Evolutionary conservation across 495 filamentous ascomycete species (phyloP), one percentile per base, ranked within the genome.

Genomic region (Tetracladium setigerum): DNA sequence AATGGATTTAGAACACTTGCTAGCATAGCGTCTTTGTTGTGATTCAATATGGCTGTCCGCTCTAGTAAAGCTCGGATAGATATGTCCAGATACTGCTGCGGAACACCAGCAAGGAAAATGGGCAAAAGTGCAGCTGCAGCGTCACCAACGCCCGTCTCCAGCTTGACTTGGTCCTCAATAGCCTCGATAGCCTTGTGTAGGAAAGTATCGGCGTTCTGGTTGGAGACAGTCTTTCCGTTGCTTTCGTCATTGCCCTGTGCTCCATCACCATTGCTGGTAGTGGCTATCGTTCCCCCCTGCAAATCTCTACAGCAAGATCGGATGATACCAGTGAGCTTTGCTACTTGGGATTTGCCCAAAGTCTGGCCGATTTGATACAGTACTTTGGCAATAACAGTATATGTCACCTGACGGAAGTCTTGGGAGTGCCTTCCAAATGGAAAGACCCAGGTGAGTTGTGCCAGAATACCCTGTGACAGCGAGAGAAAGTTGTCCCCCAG

Each of bases 1-100:
- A 81, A 74, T 1, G 87, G 86, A 62, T 91, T 84, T 42, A 95
- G 65, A 11, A 88, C 78, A 61, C 86, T 89, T 24, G 88, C 83
- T 11, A 89, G 57, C 74, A 95, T 83, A 10, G 82, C 80, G 19
- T 75, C 59, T 63, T 78, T 82, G 53, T 81, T 72, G 33, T 72
- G 65, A 15, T 68, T 73, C 31, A 95, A 61, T 43, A 95, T 83
- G 32, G 87, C 82, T 1, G 86, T 86, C 36, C 81, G 81, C 59
- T 95, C 86, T 52, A 95, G 77, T 37, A 83, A 73, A 12, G 78
- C 71, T 38, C 89, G 79, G 10, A 85, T 39, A 4, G 82, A 75
- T 2, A 76, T 70, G 12, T 79, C 70, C 17, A 94, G 59, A 55
- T 76, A 66, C 32, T 78, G 66, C 13, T 81, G 70, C 0, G 84